phyloP scores from a whole-genome alignment of 306 rosid genomes.

The Crataegus laevigata region DNA sequence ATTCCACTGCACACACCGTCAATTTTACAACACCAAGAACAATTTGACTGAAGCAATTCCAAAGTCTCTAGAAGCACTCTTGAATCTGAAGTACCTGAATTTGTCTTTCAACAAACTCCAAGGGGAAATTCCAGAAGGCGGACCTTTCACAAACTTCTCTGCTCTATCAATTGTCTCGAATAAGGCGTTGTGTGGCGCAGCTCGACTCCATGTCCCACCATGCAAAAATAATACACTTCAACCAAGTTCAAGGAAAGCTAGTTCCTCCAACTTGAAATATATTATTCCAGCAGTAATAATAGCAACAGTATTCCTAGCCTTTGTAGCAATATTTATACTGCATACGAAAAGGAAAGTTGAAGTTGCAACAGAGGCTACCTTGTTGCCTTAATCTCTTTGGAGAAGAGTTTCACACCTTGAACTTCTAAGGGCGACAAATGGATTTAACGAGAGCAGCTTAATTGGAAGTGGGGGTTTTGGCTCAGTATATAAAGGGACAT shows the following conservation, averaged over 20 bases:
- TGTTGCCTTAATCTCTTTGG: neutral
- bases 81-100: neutral
- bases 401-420: constrained; percentile 20
- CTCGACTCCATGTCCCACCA: neutral
- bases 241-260: neutral
- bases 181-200: constrained; percentile 13
- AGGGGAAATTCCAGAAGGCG: constrained; percentile 22
- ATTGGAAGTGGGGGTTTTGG: constrained; percentile 20
- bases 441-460: constrained; percentile 1
- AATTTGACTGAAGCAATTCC: neutral
- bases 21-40: no score
- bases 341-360: neutral
- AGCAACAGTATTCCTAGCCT: neutral
- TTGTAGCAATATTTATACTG: neutral
- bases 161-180: constrained; percentile 13
- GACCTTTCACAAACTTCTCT: constrained; percentile 6
- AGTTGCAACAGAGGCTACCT: neutral
- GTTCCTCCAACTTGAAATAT: neutral
- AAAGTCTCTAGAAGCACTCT: constrained; percentile 8
- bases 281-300: neutral
- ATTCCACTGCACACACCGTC: no score
- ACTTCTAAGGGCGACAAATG: constrained; percentile 16
- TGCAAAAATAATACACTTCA: neutral
- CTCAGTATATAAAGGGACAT: constrained; percentile 9
- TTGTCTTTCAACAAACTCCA: neutral